A percentile compares a stretch with the other conserved stretches of the same genome.
These are phyloP conservation scores for Hyaloscypha hepaticicola DNA, from an alignment of 495 filamentous ascomycete genomes.

Conservation along the genomic window DNA sequence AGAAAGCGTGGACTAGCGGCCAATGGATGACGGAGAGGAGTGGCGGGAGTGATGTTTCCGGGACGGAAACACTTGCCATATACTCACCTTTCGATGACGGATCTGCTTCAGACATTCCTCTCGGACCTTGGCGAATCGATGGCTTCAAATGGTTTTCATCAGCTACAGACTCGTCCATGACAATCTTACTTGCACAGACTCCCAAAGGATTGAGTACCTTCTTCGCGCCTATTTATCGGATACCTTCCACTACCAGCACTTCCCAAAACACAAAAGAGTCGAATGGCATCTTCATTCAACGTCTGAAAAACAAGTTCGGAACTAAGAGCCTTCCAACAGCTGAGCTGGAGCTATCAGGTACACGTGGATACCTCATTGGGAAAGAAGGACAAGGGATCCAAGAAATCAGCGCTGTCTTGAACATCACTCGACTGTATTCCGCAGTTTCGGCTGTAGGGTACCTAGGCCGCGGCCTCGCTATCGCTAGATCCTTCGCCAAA, in stretches of 20 bases:
- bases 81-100: constrained; percentile 7
- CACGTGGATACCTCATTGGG: constrained; percentile 65
- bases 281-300: constrained; percentile 67
- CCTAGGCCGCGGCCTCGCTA: constrained; percentile 59
- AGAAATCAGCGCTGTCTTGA: constrained; percentile 65
- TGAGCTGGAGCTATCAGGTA: constrained; percentile 60
- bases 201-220: constrained; percentile 58
- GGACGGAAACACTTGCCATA: constrained; percentile 65
- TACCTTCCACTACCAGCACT: constrained; percentile 27
- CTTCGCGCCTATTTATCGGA: constrained; percentile 60
- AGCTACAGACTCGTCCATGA: constrained; percentile 69
- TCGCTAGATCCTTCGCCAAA: constrained; percentile 56
- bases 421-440: constrained; percentile 66
- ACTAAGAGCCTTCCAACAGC: constrained; percentile 69
- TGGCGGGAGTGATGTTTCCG: constrained; percentile 71
- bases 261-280: constrained; percentile 43
- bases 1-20: constrained; percentile 67
- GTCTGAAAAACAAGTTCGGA: constrained; percentile 69
- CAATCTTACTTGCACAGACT: constrained; percentile 69
- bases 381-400: constrained; percentile 60
- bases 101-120: constrained; percentile 31
- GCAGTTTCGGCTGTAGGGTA: constrained; percentile 55
- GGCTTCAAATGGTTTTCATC: constrained; percentile 81
- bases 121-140: constrained; percentile 60
- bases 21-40: constrained; percentile 88